Percentiles rank a stretch among this genome's conserved stretches.
These are phyloP conservation scores for Talaromyces sp. DNA, from an alignment of 2,329 filamentous ascomycete genomes.

Conservation along the genomic window DNA sequence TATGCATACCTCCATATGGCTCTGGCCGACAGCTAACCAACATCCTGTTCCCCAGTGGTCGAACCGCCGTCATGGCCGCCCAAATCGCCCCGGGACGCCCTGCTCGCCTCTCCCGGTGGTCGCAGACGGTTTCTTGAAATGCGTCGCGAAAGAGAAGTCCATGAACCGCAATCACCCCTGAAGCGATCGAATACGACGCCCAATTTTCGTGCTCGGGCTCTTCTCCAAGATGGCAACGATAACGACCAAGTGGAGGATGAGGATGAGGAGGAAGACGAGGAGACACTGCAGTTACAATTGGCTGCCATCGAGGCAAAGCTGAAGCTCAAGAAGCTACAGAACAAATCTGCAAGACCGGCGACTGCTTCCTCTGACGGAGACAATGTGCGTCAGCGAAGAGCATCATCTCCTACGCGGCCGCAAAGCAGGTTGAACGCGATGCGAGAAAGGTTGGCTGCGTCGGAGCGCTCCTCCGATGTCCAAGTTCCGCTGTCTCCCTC, in stretches of 20 bases:
- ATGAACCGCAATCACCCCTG: constrained; percentile 61
- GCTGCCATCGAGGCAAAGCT: constrained; percentile 84
- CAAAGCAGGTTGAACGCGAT: constrained; percentile 15
- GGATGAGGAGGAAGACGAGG: constrained; percentile 76
- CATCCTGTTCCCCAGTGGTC: constrained; percentile 27
- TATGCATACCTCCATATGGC: background rate
- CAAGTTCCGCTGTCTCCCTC: constrained; percentile 74
- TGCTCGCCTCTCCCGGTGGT: constrained; percentile 69
- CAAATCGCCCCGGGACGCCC: constrained; percentile 57
- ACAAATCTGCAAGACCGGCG: constrained; percentile 21
- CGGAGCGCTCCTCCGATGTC: constrained; percentile 37
- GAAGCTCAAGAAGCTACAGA: constrained; percentile 76
- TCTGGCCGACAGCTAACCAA: background rate
- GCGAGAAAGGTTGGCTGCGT: constrained; percentile 11
- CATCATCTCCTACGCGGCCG: constrained; percentile 15
- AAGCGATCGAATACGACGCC: constrained; percentile 46
- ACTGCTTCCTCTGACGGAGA: constrained; percentile 21
- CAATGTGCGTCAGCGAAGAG: background rate
- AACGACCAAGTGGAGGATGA: constrained; percentile 41
- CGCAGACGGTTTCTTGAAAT: constrained; percentile 68
- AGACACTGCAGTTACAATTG: constrained; percentile 78
- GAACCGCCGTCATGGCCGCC: constrained; percentile 54
- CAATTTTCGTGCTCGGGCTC: constrained; percentile 29
- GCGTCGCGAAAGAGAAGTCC: constrained; percentile 47
- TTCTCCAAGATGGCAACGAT: constrained; percentile 20